Conservation (phyloP, 768 basidiomycete genomes). For the Amanita muscaria region DNA sequence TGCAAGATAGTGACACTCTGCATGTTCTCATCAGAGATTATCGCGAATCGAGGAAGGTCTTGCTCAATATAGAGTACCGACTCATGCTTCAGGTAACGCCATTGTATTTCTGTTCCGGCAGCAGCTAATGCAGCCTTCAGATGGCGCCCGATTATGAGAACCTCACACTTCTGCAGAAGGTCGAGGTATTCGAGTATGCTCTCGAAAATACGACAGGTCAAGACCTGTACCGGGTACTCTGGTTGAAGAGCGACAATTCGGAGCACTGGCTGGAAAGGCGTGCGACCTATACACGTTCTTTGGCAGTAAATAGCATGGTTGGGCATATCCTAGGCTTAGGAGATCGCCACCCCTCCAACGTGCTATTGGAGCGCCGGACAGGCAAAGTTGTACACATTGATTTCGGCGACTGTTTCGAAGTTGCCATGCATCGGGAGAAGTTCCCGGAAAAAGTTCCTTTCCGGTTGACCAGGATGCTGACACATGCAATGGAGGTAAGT, state of each 20-base stretch:
- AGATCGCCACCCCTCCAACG: constrained; percentile 88
- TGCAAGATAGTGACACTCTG: constrained; percentile 89
- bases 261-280: constrained; percentile 98
- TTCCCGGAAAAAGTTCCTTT: constrained; percentile 99
- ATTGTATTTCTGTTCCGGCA: neutral
- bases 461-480: constrained; percentile 95
- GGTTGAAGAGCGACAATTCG: constrained; percentile 92
- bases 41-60: constrained; percentile 90
- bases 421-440: constrained; percentile 96
- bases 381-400: constrained; percentile 98
- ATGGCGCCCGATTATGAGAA: constrained; percentile 99
- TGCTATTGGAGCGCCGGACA: constrained; percentile 71
- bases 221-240: constrained; percentile 91
- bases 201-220: constrained; percentile 98
- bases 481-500: constrained; percentile 97
- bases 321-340: constrained; percentile 96
- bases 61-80: constrained; percentile 97
- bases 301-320: constrained; percentile 97
- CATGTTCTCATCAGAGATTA: constrained; percentile 96
- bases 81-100: constrained; percentile 87
- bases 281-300: constrained; percentile 89
- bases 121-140: constrained; percentile 30
- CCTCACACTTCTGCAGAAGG: constrained; percentile 89
- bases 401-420: constrained; percentile 97
- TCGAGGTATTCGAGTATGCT: constrained; percentile 98